Base-by-base conservation (phyloP, 257 asterid species). In the Scutellaria baicalensis region DNA sequence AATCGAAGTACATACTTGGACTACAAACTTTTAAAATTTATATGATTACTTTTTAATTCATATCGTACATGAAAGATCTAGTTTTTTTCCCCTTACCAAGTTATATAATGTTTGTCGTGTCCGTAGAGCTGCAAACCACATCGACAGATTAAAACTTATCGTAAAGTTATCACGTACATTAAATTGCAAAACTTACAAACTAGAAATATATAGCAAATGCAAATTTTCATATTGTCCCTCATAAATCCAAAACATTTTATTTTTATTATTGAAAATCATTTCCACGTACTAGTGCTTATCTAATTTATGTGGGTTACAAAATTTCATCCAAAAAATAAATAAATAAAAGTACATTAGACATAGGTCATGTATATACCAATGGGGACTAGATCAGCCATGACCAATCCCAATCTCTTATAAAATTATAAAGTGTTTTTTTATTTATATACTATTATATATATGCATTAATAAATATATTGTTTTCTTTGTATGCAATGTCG, bases 401-500 rank as follows among this genome's bases (percentile, higher is more conserved):
- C 69, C 50, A 61, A 56, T 54, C 72, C 11, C 57, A 27, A 27
- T 63, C 56, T 23, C 44, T 20, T 20, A n/a, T 18, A 9, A 54
- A 6, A 27, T 5, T 54, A 12, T 52, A 3, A 3, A 7, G 13
- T 51, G 14, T 17, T 3, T 27, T 8, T 23, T 17, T 55, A 44
- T 44, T 10, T 44, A 10, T 12, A 44, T 44, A 44, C 10, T 9
- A 9, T 21, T 5, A 9, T 21, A 20, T 20, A 8, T 11, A 54
- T 27, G 4, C 16, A 11, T 44, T 62, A 39, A 31, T 42, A 42
- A 66, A 60, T 76, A 18, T 72, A 57, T 60, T 60, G 51, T 50
- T 69, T n/a, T n/a, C n/a, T n/a, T 11, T 50, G 59, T 36, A 39
- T 39, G 68, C 68, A 64, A 45, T 82, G 82, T 66, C 80, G 77